Evolutionary conservation across 352 stramenopile species (phyloP).

Genomic region (Pelagophyceae sp.): DNA sequence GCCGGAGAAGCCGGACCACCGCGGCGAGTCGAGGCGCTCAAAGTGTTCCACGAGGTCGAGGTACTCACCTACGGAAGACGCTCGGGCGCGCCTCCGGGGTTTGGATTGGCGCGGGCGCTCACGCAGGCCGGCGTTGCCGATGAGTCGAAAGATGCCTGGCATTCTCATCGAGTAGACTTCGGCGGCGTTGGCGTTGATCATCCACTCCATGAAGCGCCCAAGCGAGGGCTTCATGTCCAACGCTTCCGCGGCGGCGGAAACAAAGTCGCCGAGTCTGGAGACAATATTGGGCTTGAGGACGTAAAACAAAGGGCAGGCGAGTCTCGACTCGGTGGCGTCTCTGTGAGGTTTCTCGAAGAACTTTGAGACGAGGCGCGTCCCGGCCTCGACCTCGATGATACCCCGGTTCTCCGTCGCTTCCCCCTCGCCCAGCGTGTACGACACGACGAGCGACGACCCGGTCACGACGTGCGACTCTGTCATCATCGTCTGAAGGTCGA

Average conservation of each 20-base stretch:
- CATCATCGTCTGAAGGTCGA: conserved; percentile 29
- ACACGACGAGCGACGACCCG: conserved; percentile 24
- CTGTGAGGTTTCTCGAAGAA: conserved; percentile 27
- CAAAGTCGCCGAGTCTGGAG: not conserved
- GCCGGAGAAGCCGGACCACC: not conserved
- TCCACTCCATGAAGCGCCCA: conserved; percentile 18
- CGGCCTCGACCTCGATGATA: conserved; percentile 24
- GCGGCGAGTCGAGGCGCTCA: conserved; percentile 8
- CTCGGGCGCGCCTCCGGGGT: too few species aligned
- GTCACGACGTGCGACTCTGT: not conserved
- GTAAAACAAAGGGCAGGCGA: conserved; percentile 32
- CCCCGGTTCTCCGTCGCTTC: conserved; percentile 24
- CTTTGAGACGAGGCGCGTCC: conserved; percentile 17
- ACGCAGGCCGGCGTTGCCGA: conserved; percentile 23
- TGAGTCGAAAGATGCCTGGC: conserved; percentile 24
- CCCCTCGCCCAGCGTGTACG: conserved; percentile 23
- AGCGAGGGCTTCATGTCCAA: not conserved
- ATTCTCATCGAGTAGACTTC: conserved; percentile 25
- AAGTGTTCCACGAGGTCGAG: conserved; percentile 24
- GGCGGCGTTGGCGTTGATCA: not conserved
- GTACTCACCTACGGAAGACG: too few species aligned
- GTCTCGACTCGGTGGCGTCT: not conserved
- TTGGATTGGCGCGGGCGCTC: too few species aligned
- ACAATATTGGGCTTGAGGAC: conserved; percentile 23
- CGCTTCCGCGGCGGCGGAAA: not conserved